Evolutionary conservation across 352 stramenopile genomes (phyloP).

Genomic region (Phytophthora sp.): DNA sequence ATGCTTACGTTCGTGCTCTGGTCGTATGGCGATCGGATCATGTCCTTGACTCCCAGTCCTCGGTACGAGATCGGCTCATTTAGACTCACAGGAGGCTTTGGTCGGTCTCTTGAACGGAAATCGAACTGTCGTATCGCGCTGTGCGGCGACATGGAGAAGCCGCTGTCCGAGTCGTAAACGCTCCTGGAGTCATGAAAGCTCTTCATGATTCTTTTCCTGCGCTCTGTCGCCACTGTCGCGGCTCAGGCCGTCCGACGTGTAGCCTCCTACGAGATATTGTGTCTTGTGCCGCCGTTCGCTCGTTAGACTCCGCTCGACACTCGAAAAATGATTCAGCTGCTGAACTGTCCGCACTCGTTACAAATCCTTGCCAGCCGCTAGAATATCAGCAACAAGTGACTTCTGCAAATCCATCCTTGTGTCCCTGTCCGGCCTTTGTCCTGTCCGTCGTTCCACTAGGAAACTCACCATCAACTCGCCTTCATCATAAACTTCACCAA

Average conservation of each 20-base stretch:
- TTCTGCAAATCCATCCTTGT: constrained; percentile 27
- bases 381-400: constrained; percentile 15
- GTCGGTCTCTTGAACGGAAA: constrained; percentile 33
- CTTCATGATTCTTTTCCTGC: constrained; percentile 28
- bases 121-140: constrained; percentile 40
- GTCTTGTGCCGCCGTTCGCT: constrained; percentile 1
- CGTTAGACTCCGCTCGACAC: constrained; percentile 21
- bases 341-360: no score
- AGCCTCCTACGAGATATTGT: constrained; percentile 20
- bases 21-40: constrained; percentile 56
- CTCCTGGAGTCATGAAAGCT: constrained; percentile 23
- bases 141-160: constrained; percentile 41
- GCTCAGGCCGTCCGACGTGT: constrained; percentile 14
- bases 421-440: constrained; percentile 15
- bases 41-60: constrained; percentile 51
- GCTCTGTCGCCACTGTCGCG: constrained; percentile 14
- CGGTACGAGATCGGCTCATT: constrained; percentile 23
- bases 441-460: constrained; percentile 11
- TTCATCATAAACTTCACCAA: no score
- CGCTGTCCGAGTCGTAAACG: constrained; percentile 38
- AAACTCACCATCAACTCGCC: constrained; percentile 12
- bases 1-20: constrained; percentile 48
- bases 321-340: constrained; percentile 40
- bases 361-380: constrained; percentile 30
- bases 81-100: constrained; percentile 9